phyloP scores from a whole-genome alignment of 768 basidiomycete species.

The Psilocybe cubensis region DNA sequence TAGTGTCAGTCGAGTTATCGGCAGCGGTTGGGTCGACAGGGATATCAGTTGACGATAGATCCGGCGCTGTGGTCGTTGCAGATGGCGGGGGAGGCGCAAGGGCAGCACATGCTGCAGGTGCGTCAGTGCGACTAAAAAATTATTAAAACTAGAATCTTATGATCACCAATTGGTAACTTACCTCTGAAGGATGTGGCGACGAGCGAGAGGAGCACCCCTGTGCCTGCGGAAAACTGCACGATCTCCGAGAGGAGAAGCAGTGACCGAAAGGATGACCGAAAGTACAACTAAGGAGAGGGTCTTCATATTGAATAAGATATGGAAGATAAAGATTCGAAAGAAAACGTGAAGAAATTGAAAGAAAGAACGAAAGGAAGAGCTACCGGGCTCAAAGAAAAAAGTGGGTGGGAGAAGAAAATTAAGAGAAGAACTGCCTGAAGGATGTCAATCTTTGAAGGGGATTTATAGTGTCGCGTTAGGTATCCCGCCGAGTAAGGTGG shows the following conservation, averaged over 20 bases:
- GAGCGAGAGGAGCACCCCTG: constrained; percentile 29
- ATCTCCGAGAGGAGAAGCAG: constrained; percentile 36
- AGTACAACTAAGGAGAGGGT: constrained; percentile 30
- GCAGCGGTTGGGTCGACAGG: constrained; percentile 26
- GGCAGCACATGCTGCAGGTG: constrained; percentile 36
- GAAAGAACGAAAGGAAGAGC: constrained; percentile 34
- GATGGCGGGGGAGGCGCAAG: constrained; percentile 18
- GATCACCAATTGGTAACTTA: constrained; percentile 14
- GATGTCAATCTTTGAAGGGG: constrained; percentile 3
- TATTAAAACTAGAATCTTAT: neutral
- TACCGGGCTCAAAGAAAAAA: constrained; percentile 30
- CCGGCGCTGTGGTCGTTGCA: constrained; percentile 16
- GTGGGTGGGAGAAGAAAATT: constrained; percentile 18
- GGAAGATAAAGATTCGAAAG: constrained; percentile 18
- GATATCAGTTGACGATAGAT: constrained; percentile 20
- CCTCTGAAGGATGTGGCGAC: constrained; percentile 38
- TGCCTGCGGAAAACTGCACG: constrained; percentile 37
- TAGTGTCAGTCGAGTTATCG: constrained; percentile 16
- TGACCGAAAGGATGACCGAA: constrained; percentile 29
- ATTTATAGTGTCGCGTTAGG: constrained; percentile 19
- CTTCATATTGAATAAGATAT: constrained; percentile 32
- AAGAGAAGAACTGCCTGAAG: constrained; percentile 24
- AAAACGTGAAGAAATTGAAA: constrained; percentile 12
- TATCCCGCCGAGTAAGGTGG: neutral
- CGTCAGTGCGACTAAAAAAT: constrained; percentile 30